These are phyloP conservation scores for Phytophthora meadii DNA, from an alignment of 352 stramenopile species.

Conservation along the genomic window DNA sequence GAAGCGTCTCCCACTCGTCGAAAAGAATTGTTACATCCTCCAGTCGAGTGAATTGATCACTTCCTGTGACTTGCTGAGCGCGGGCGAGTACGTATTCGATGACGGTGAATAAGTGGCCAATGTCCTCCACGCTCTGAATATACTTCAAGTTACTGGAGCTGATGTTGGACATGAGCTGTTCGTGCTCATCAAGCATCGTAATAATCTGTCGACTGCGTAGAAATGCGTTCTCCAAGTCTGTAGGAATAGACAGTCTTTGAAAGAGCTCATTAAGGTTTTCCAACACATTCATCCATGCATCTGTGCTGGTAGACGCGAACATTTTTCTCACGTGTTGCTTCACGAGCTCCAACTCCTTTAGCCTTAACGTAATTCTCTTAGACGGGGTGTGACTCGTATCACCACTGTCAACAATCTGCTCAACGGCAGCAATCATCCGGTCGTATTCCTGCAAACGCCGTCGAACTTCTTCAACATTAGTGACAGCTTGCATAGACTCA, in stretches of 20 bases:
- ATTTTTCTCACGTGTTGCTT: slow-evolving; percentile 23
- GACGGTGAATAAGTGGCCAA: slow-evolving; percentile 16
- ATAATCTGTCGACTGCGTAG: slow-evolving; percentile 23
- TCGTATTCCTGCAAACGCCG: slow-evolving; percentile 37
- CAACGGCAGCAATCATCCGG: slow-evolving; percentile 16
- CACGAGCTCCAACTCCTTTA: slow-evolving; percentile 14
- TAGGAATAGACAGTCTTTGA: slow-evolving; percentile 22
- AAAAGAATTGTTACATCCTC: slow-evolving; percentile 28
- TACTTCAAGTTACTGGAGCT: slow-evolving; percentile 26
- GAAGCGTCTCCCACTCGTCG: slow-evolving; percentile 31
- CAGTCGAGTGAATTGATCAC: slow-evolving; percentile 20
- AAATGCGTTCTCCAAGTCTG: slow-evolving; percentile 18
- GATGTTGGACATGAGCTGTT: slow-evolving; percentile 27
- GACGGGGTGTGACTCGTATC: slow-evolving; percentile 8
- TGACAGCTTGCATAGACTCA: slow-evolving; percentile 14
- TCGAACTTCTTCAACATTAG: slow-evolving; percentile 32
- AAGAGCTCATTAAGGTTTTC: slow-evolving; percentile 16
- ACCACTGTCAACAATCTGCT: not conserved
- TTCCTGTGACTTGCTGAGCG: slow-evolving; percentile 30
- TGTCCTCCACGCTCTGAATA: slow-evolving; percentile 29
- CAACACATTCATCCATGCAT: slow-evolving; percentile 12
- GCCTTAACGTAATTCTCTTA: slow-evolving; percentile 8
- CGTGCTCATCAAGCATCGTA: slow-evolving; percentile 23
- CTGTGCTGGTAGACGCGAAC: slow-evolving; percentile 14
- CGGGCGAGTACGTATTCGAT: slow-evolving; percentile 31